phyloP scores from a whole-genome alignment of 148 eudicot genomes.

The Diospyros kaki region DNA sequence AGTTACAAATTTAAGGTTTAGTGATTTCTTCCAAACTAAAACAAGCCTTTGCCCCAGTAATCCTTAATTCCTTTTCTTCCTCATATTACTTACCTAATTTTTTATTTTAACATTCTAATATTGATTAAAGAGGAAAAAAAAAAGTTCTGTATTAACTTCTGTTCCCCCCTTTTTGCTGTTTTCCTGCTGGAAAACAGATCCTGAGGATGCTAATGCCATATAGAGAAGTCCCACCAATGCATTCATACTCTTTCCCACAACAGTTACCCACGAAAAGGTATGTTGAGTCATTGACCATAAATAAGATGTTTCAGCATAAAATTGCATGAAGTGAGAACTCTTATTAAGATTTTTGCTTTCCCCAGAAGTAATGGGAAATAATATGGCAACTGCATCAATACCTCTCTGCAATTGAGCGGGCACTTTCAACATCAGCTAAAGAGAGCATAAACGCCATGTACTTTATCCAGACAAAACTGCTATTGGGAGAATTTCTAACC shows the following conservation, averaged over 20 bases:
- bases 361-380: neutral
- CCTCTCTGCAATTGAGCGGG: constrained; percentile 92
- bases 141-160: neutral
- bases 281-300: neutral
- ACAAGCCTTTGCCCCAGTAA: neutral
- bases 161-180: neutral
- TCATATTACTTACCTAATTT: neutral
- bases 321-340: neutral
- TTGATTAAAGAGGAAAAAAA: too few relatives aligned
- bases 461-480: constrained; percentile 86
- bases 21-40: neutral
- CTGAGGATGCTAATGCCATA: neutral
- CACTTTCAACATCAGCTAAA: constrained; percentile 78
- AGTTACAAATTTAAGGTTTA: neutral
- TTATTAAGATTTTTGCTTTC: neutral
- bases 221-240: neutral
- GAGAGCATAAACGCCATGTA: constrained; percentile 80
- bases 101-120: too few relatives aligned
- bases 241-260: neutral
- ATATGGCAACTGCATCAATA: constrained; percentile 11
- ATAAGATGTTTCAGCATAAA: neutral
- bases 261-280: neutral
- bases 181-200: constrained; percentile 3
- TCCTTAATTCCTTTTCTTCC: neutral
- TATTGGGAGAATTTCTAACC: constrained; percentile 67